phyloP scores from a whole-genome alignment of 1,284 basidiomycete genomes.

The Boletus austroedulis region DNA sequence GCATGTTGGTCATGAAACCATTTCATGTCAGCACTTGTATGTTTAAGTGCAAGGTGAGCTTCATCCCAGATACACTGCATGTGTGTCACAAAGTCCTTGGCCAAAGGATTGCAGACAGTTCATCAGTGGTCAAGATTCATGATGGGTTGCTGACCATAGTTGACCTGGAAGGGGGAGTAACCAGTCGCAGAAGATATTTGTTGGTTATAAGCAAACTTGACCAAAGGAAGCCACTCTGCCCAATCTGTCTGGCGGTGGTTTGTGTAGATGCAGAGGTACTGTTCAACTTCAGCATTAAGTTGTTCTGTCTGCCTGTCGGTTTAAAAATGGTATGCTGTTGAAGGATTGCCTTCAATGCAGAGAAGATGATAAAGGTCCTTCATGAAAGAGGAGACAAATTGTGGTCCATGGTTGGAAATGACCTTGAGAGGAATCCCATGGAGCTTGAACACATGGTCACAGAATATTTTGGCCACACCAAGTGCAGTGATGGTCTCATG shows the following conservation, averaged over 20 bases:
- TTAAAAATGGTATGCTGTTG: not conserved
- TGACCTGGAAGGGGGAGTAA: not conserved
- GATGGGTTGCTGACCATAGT: not conserved
- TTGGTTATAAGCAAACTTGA: not conserved
- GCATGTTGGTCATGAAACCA: not conserved
- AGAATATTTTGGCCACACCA: slow-evolving; percentile 27
- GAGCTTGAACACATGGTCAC: slow-evolving; percentile 34
- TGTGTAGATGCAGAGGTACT: not conserved
- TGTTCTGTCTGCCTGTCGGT: not conserved
- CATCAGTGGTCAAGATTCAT: fast-evolving
- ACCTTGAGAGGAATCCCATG: not conserved
- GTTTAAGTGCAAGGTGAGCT: not conserved
- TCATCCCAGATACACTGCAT: not conserved
- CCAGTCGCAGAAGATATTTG: fast-evolving
- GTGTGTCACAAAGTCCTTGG: not conserved
- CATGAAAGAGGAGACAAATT: not conserved
- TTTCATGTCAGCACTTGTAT: not conserved
- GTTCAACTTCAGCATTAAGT: not conserved
- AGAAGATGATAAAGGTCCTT: fast-evolving
- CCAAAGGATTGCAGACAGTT: not conserved
- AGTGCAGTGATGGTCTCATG: slow-evolving; percentile 12
- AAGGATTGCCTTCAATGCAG: not conserved
- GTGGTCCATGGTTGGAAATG: slow-evolving; percentile 20
- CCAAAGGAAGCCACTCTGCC: not conserved
- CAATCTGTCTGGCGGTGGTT: not conserved